Base-by-base conservation (phyloP, 129 eudicot species). In the Escallonia herrerae region DNA sequence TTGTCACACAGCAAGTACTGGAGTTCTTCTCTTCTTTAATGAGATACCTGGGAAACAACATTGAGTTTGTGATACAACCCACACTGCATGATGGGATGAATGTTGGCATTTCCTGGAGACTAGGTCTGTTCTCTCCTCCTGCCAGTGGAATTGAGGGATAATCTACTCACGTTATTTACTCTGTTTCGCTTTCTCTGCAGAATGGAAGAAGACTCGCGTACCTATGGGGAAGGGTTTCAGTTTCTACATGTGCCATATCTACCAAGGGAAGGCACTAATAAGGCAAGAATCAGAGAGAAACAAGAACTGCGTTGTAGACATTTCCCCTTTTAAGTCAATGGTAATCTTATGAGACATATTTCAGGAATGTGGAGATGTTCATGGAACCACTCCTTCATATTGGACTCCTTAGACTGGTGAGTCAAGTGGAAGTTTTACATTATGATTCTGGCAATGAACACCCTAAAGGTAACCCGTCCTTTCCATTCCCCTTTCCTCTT, bases 341-440 rank as follows among this genome's bases (percentile, higher is more conserved):
- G 55, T 7, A 56, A 56, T 69, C 11, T 45, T 46, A 48, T 40
- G 6, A 22, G 14, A 59, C 22, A 48, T 57, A 15, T 14, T 70
- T 6, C 74, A 87, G 95, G 86, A 89, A 89, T 65, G 90, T 85
- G 73, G 96, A 86, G 76, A 89, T 85, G 77, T 81, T 83, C 84
- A 65, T 86, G 80, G 84, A 85, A 75, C 96, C 94, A 48, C 52
- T 89, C 47, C 82, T 79, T 68, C 80, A 76, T 66, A 65, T 83
- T 52, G 85, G 81, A 51, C 84, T 87, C 42, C 58, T 74, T 3
- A 64, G 79, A 81, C 59, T 89, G 94, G 96, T 89, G 56, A 83
- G 82, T 56, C 41, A n/a, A n/a, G 39, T 39, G n/a, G 15, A n/a
- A 48, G 3, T 14, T 39, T 38, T 12, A 45, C 49, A 45, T 45